These are phyloP conservation scores for Dimocarpus longan DNA, from an alignment of 345 rosid genomes.

Conservation along the genomic window DNA sequence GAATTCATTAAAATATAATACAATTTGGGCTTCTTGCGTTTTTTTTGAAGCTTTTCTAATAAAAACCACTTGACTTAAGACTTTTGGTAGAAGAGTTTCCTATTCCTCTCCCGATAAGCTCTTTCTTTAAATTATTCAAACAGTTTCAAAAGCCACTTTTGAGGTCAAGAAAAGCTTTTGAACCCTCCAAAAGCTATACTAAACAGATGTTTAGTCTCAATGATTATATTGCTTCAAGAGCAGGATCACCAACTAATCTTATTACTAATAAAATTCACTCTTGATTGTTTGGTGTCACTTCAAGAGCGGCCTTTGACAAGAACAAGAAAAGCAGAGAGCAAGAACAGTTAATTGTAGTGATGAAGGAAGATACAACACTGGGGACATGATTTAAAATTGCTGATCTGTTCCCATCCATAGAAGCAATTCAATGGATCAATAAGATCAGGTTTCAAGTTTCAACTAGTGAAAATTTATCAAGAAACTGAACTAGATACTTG, in stretches of 20 bases:
- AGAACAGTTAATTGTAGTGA: background rate
- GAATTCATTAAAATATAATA: too few relatives aligned
- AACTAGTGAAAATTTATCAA: background rate
- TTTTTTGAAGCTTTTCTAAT: too few relatives aligned
- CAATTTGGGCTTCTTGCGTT: too few relatives aligned
- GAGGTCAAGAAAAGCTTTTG: too few relatives aligned
- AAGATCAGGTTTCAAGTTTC: background rate
- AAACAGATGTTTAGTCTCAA: background rate
- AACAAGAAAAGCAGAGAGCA: background rate
- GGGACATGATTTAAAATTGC: background rate
- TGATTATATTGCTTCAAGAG: background rate
- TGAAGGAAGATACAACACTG: background rate
- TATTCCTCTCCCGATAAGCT: too few relatives aligned
- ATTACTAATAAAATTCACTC: background rate
- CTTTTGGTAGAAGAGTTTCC: too few relatives aligned
- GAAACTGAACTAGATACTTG: slow-evolving; percentile 14
- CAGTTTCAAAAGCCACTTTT: too few relatives aligned
- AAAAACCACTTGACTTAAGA: too few relatives aligned
- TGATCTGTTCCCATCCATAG: background rate
- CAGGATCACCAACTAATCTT: background rate
- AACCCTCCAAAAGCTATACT: too few relatives aligned
- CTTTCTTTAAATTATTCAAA: too few relatives aligned
- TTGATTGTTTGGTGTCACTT: background rate
- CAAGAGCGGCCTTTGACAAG: background rate
- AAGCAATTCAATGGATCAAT: background rate